Evolutionary conservation across 139 green algal species (phyloP).

Genomic region (Zygnema cylindricum): DNA sequence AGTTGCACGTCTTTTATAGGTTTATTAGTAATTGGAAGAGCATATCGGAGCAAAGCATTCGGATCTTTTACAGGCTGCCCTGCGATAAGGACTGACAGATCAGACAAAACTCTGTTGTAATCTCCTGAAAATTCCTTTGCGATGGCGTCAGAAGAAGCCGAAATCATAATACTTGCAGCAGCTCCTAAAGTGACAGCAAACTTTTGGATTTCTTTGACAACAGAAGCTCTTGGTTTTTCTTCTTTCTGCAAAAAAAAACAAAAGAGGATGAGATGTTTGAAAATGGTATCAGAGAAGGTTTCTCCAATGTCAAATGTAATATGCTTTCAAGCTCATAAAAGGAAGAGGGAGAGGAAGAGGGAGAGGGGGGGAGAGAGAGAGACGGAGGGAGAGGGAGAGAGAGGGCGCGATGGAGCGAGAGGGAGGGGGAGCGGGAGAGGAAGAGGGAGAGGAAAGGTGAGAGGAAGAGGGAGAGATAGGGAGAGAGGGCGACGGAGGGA

Average conservation of each 20-base stretch:
- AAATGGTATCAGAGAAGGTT: no score
- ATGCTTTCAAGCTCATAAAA: no score
- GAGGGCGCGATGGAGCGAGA: no score
- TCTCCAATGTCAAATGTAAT: no score
- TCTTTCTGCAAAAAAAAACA: neutral
- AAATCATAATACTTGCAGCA: neutral
- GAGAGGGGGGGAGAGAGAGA: no score
- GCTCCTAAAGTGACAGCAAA: conserved; percentile 4
- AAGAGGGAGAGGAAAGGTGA: no score
- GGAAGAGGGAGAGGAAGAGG: no score
- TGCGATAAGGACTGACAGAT: conserved; percentile 51
- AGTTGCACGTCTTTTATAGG: conserved; percentile 86
- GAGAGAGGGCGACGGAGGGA: no score
- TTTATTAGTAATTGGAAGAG: conserved; percentile 94
- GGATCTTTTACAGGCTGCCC: conserved; percentile 82
- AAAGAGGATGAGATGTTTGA: no score
- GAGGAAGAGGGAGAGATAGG: no score
- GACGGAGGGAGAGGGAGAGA: no score
- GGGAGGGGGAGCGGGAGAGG: no score
- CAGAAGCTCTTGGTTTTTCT: neutral
- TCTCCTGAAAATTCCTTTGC: neutral
- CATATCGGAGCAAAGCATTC: conserved; percentile 87
- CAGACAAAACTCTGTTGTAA: conserved; percentile 14
- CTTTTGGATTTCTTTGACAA: neutral
- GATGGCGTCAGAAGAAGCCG: neutral